Evolutionary conservation across 2,329 filamentous ascomycete genomes (phyloP).

Genomic region (Neobulgaria alba): DNA sequence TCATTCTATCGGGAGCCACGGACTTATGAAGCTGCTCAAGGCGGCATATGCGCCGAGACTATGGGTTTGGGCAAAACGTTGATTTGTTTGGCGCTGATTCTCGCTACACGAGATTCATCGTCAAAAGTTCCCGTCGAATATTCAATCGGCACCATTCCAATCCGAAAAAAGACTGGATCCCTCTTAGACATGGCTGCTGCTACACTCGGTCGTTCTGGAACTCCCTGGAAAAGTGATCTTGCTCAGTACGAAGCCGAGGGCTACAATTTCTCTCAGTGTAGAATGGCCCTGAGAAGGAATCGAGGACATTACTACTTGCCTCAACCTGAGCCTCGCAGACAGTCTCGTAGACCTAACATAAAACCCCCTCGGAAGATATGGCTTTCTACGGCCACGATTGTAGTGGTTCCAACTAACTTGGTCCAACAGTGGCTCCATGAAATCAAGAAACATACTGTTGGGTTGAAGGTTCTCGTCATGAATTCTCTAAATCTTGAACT

Average conservation of each 20-base stretch:
- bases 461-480: constrained; percentile 57
- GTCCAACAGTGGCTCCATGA: constrained; percentile 78
- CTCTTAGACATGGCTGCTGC: constrained; percentile 71
- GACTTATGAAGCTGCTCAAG: constrained; percentile 64
- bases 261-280: constrained; percentile 45
- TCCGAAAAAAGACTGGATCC: constrained; percentile 44
- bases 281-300: constrained; percentile 47
- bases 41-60: constrained; percentile 73
- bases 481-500: constrained; percentile 42
- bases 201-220: constrained; percentile 52
- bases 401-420: constrained; percentile 77
- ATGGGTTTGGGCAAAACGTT: constrained; percentile 84
- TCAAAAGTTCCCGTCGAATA: constrained; percentile 55
- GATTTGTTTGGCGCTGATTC: constrained; percentile 69
- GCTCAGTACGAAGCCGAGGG: constrained; percentile 30
- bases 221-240: constrained; percentile 64
- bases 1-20: constrained; percentile 56
- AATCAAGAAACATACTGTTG: constrained; percentile 66
- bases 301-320: constrained; percentile 51
- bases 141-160: constrained; percentile 28
- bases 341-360: constrained; percentile 31
- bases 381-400: constrained; percentile 61
- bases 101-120: constrained; percentile 64
- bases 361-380: constrained; percentile 43
- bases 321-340: constrained; percentile 33